Percentiles rank a stretch among this genome's conserved stretches.
These are phyloP conservation scores for Mycosphaerella sp. DNA, from an alignment of 2,329 filamentous ascomycete species.

Conservation along the genomic window DNA sequence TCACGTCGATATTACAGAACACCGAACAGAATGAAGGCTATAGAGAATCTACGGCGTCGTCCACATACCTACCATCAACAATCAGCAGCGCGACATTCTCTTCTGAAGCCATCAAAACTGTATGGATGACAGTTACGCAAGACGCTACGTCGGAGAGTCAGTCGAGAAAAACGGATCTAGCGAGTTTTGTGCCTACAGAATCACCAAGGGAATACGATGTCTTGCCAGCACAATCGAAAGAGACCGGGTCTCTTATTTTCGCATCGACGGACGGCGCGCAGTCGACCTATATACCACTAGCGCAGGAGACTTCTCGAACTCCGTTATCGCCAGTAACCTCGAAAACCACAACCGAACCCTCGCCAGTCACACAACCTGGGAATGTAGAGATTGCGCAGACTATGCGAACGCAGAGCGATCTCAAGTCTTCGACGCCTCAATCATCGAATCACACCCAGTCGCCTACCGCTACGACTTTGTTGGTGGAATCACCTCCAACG, in stretches of 20 bases:
- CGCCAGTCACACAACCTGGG: not conserved
- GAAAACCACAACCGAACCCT: not conserved
- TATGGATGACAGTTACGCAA: not conserved
- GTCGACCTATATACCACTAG: not conserved
- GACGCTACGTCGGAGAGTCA: not conserved
- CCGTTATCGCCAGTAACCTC: not conserved
- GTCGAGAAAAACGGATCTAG: no score
- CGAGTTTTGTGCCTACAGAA: no score
- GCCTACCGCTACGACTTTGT: not conserved
- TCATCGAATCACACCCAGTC: not conserved
- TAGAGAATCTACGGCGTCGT: not conserved
- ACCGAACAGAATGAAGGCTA: not conserved
- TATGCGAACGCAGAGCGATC: not conserved
- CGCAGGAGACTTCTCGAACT: not conserved
- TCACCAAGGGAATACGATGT: no score
- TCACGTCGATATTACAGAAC: not conserved
- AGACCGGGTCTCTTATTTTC: not conserved
- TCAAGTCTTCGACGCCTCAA: not conserved
- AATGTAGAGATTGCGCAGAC: not conserved
- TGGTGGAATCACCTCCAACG: no score
- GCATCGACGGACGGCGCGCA: not conserved
- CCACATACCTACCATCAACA: not conserved
- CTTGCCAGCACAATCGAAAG: not conserved
- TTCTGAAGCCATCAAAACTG: not conserved
- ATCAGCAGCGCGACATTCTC: conserved; percentile 1